These are phyloP conservation scores for Cladophialophora yegresii DNA, from an alignment of 2,329 filamentous ascomycete genomes.

Conservation along the genomic window DNA sequence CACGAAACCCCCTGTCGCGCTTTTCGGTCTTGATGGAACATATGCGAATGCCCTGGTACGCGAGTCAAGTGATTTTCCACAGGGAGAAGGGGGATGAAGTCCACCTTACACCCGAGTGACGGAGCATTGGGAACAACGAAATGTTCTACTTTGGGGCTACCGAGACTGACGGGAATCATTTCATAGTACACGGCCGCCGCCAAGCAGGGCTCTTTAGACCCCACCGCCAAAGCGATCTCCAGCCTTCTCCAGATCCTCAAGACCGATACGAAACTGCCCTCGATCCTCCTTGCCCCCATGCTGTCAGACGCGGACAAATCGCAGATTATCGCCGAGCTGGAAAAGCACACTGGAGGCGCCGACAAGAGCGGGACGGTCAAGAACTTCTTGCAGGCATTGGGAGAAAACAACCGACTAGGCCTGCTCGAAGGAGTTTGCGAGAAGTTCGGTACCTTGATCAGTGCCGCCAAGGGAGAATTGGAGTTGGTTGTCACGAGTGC, in stretches of 20 bases:
- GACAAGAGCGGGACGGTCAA: constrained; percentile 79
- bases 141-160: not conserved
- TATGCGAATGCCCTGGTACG: constrained; percentile 98
- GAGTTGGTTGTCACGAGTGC: constrained; percentile 91
- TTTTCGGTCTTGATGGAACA: constrained; percentile 96
- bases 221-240: constrained; percentile 76
- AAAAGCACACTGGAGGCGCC: constrained; percentile 71
- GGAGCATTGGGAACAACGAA: not conserved
- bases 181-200: constrained; percentile 88
- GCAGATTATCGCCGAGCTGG: constrained; percentile 80
- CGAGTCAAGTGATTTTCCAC: not conserved
- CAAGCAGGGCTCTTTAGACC: constrained; percentile 83
- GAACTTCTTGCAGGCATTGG: constrained; percentile 88
- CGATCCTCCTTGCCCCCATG: constrained; percentile 77
- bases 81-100: not conserved
- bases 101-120: not conserved
- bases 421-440: constrained; percentile 77
- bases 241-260: constrained; percentile 71
- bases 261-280: constrained; percentile 77
- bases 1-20: constrained; percentile 79
- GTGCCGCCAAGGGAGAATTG: constrained; percentile 86
- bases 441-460: constrained; percentile 86
- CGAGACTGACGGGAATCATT: constrained; percentile 1
- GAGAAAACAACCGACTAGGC: constrained; percentile 93
- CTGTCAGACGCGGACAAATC: constrained; percentile 78